A percentile compares a stretch with the other conserved stretches of the same genome.
Evolutionary conservation across 2,329 filamentous ascomycete species (phyloP).

Genomic region (Trichocomaceae sp.): DNA sequence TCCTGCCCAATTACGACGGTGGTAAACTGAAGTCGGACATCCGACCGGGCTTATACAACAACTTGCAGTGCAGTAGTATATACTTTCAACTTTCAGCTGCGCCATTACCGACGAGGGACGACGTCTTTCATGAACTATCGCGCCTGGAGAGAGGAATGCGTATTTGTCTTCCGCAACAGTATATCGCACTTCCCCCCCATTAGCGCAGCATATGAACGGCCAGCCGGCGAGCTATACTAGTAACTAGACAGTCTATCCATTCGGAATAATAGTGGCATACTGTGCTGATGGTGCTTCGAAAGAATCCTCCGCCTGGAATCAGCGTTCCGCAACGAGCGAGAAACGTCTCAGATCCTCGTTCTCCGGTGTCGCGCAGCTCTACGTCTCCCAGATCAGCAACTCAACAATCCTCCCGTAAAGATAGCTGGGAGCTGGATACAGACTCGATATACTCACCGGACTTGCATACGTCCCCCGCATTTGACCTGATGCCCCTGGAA

Average conservation of each 20-base stretch:
- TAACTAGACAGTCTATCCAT: not conserved
- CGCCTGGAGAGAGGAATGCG: not conserved
- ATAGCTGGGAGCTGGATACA: constrained; percentile 25
- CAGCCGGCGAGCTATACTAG: not conserved
- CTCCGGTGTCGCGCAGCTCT: constrained; percentile 27
- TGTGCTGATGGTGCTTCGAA: constrained; percentile 32
- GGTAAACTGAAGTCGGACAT: not conserved
- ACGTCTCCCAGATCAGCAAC: constrained; percentile 22
- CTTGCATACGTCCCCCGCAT: constrained; percentile 32
- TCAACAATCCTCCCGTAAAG: constrained; percentile 17
- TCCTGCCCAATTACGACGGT: not conserved
- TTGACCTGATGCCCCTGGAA: constrained; percentile 33
- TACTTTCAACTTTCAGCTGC: not conserved
- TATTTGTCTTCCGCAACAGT: not conserved
- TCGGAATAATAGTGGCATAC: not conserved
- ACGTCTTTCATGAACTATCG: not conserved
- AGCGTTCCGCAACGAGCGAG: constrained; percentile 27
- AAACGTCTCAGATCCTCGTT: constrained; percentile 26
- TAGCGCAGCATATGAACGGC: not conserved
- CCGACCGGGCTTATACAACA: not conserved
- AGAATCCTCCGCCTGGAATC: constrained; percentile 32
- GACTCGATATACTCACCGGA: constrained; percentile 32
- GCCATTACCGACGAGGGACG: not conserved
- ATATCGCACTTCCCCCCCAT: not conserved
- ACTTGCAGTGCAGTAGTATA: no score